Evolutionary conservation across 2,329 filamentous ascomycete genomes (phyloP), one percentile per base, ranked within the genome.

Genomic region (Scopulariopsis brevicaulis): DNA sequence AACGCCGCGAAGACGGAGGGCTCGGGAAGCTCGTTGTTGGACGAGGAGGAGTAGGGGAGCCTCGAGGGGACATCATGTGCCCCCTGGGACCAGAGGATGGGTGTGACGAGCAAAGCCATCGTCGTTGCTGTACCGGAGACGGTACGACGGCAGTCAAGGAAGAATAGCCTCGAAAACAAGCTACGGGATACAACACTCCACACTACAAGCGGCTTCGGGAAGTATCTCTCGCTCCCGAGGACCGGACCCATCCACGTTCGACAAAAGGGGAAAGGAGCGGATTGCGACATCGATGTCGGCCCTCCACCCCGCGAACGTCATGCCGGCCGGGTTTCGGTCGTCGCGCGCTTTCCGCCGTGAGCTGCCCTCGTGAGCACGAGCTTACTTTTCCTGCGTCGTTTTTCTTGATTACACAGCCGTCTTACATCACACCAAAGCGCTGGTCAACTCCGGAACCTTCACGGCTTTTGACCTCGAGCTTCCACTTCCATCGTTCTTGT

Each of bases 251-350:
- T 24, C 20, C 18, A 11, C 6, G 8, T 6, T 10, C 22, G 12
- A 20, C 46, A 24, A 24, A 50, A 24, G n/a, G 46, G n/a, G 22
- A 22, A 50, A 24, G 60, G 63, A 58, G 60, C 61, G 59, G 63
- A 65, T 65, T 63, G 64, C 64, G 64, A 65, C 64, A 65, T 65
- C 63, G 62, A 59, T 22, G 8, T 50, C 61, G 59, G 62, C 58
- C 61, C 59, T 61, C 61, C 52, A 59, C 59, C 32, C 54, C 43
- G 25, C 18, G 43, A 50, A 58, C 56, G 56, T 58, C 56, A 58
- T 58, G 35, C 51, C 56, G 50, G 40, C n/a, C 15, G 6, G 18
- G 18, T 8, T 46, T n/a, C n/a, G 5, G 40, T n/a, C 18, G n/a
- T 46, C 40, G 40, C 15, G 40, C 40, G 8, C 18, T 46, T n/a